phyloP scores from a whole-genome alignment of 2,329 filamentous ascomycete species.

The Sclerotinia spermophila region DNA sequence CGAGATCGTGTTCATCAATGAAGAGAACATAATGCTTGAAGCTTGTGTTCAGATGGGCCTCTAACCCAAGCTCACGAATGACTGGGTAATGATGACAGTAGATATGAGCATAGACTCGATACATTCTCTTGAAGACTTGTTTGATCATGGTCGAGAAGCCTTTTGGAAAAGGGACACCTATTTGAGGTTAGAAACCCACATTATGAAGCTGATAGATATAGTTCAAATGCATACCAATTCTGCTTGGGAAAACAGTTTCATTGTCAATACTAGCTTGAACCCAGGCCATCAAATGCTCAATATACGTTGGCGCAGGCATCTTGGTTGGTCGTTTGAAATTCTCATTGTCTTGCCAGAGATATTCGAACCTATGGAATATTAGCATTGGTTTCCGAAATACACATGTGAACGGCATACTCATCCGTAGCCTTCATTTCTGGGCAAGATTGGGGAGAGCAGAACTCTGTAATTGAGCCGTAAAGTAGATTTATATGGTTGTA shows the following conservation, averaged over 20 bases:
- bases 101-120: conserved; percentile 97
- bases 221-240: conserved; percentile 60
- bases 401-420: conserved; percentile 59
- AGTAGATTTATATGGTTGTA: conserved; percentile 99
- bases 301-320: conserved; percentile 95
- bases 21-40: conserved; percentile 99
- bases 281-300: conserved; percentile 97
- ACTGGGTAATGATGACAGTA: conserved; percentile 99
- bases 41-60: conserved; percentile 96
- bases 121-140: conserved; percentile 98
- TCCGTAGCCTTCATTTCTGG: conserved; percentile 99
- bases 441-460: conserved; percentile 94
- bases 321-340: conserved; percentile 95
- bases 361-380: conserved; percentile 72
- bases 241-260: conserved; percentile 88
- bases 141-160: conserved; percentile 83
- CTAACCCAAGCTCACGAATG: conserved; percentile 87
- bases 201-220: conserved; percentile 48
- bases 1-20: conserved; percentile 91
- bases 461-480: conserved; percentile 98
- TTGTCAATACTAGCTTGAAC: conserved; percentile 95
- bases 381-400: conserved; percentile 9
- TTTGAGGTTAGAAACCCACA: conserved; percentile 21
- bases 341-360: conserved; percentile 96
- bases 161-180: conserved; percentile 90